Conservation (phyloP, 768 basidiomycete genomes). For the Tylopilus plumbeoviolaceoides region DNA sequence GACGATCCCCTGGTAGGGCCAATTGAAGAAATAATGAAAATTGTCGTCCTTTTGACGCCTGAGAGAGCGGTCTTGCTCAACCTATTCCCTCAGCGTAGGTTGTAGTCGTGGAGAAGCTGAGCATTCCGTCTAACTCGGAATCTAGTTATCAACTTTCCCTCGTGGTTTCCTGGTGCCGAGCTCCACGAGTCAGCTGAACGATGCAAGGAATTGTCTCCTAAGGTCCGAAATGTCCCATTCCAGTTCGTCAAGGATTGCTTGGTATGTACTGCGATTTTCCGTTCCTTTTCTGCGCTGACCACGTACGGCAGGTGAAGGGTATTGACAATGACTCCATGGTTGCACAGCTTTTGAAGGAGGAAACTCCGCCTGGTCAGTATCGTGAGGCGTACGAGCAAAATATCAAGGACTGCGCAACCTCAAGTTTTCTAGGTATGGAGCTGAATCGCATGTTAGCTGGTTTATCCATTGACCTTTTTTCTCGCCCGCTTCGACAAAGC, state of each 20-base stretch:
- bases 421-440: slow-evolving; percentile 21
- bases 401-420: slow-evolving; percentile 16
- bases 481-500: slow-evolving; percentile 2
- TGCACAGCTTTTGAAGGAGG: slow-evolving; percentile 13
- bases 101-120: background rate
- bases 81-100: slow-evolving; percentile 22
- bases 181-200: slow-evolving; percentile 8
- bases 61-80: slow-evolving; percentile 18
- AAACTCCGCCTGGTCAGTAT: background rate
- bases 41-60: slow-evolving; percentile 12
- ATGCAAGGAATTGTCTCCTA: slow-evolving; percentile 9
- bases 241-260: slow-evolving; percentile 22
- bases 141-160: slow-evolving; percentile 17
- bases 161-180: slow-evolving; percentile 17
- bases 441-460: background rate
- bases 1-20: slow-evolving; percentile 19
- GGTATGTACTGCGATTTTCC: slow-evolving; percentile 2
- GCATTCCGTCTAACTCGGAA: background rate
- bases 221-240: slow-evolving; percentile 18
- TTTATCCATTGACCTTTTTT: background rate
- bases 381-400: slow-evolving; percentile 13
- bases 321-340: slow-evolving; percentile 23
- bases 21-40: slow-evolving; percentile 11
- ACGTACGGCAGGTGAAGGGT: slow-evolving; percentile 13
- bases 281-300: background rate